These are phyloP conservation scores for Chytriomyces hyalinus DNA, from an alignment of 192 early-diverging fungal species.

Conservation along the genomic window DNA sequence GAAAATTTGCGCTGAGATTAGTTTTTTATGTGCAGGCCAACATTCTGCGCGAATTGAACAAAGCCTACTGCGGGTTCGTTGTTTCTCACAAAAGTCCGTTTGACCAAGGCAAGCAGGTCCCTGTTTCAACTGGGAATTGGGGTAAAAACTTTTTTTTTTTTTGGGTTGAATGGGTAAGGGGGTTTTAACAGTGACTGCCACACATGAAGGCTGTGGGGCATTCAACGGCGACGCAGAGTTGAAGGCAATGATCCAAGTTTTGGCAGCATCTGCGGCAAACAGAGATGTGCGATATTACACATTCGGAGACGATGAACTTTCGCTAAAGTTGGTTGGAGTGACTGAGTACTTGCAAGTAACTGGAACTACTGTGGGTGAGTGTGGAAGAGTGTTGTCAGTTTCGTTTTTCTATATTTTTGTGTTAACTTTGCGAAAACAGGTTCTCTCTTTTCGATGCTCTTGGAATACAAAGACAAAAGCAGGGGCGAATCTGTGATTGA, in stretches of 20 bases:
- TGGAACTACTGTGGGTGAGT: background rate
- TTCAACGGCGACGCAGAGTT: conserved; percentile 55
- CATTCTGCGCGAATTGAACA: conserved; percentile 50
- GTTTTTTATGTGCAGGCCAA: background rate
- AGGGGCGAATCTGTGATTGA: background rate
- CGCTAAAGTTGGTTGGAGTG: conserved; percentile 18
- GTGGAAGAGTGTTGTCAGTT: background rate
- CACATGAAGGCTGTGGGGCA: conserved; percentile 52
- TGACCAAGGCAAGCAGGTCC: background rate
- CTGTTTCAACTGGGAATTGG: conserved; percentile 44
- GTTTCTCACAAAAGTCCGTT: conserved; percentile 23
- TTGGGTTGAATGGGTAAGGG: background rate
- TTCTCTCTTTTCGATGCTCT: background rate
- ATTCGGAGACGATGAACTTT: conserved; percentile 49
- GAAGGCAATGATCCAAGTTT: conserved; percentile 53
- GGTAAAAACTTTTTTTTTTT: conserved; percentile 3
- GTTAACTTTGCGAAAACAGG: background rate
- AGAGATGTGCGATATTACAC: conserved; percentile 52
- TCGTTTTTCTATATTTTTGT: background rate
- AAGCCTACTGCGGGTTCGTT: conserved; percentile 54
- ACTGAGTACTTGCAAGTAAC: background rate
- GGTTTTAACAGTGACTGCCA: background rate
- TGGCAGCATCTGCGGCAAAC: conserved; percentile 45
- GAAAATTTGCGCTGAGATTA: background rate
- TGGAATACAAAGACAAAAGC: background rate